phyloP scores from a whole-genome alignment of 768 basidiomycete genomes.

The Trametes sanguinea region DNA sequence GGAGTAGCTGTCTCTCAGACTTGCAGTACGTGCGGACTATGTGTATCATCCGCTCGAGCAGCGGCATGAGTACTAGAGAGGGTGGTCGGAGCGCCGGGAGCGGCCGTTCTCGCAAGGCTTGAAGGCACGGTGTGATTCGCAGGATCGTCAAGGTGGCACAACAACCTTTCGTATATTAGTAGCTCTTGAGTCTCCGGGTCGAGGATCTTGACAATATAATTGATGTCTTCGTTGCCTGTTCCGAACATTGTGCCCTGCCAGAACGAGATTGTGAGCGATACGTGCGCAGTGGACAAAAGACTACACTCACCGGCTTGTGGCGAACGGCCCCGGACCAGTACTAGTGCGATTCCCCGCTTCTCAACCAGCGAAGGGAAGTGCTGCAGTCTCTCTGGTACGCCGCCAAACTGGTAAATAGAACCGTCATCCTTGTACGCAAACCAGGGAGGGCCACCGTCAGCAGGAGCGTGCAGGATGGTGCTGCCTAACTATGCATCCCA shows the following conservation, averaged over 20 bases:
- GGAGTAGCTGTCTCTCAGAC: too few species aligned
- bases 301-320: not conserved
- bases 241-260: not conserved
- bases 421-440: not conserved
- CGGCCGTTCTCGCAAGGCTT: not conserved
- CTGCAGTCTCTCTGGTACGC: not conserved
- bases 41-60: too few species aligned
- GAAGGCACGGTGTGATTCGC: not conserved
- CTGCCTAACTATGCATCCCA: too few species aligned
- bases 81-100: not conserved
- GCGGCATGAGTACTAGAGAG: conserved; percentile 2
- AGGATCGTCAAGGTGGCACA: not conserved
- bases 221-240: not conserved
- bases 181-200: not conserved
- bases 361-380: not conserved
- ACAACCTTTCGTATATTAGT: conserved; percentile 1
- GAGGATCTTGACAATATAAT: conserved; percentile 1
- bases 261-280: not conserved
- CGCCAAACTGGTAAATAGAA: not conserved
- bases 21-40: too few species aligned
- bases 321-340: too few species aligned
- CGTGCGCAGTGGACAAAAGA: not conserved
- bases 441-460: not conserved
- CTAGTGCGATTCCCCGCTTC: not conserved
- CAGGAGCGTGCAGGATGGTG: not conserved